These are phyloP conservation scores for Penicillium italicum DNA, from an alignment of 2,329 filamentous ascomycete species.

Conservation along the genomic window DNA sequence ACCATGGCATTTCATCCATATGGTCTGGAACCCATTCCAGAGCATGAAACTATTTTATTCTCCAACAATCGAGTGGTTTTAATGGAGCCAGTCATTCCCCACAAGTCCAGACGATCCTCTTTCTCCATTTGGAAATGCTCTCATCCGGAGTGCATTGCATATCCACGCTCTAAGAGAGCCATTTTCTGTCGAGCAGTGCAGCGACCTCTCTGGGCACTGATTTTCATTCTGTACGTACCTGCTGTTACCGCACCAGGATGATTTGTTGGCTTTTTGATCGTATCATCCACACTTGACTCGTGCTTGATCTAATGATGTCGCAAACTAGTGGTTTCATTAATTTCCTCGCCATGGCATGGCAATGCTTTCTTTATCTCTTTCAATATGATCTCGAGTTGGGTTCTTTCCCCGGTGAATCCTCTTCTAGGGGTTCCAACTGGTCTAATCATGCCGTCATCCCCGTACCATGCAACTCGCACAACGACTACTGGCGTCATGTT, in stretches of 20 bases:
- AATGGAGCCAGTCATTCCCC: neutral
- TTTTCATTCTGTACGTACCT: slow-evolving; percentile 8
- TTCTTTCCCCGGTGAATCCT: neutral
- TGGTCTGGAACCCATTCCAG: neutral
- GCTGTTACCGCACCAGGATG: neutral
- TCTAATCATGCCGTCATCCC: slow-evolving; percentile 45
- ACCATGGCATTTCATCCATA: neutral
- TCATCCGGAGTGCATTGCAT: slow-evolving; percentile 1
- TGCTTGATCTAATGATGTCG: neutral
- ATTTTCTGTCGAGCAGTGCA: slow-evolving; percentile 1
- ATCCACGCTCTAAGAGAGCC: neutral
- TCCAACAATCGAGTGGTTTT: neutral
- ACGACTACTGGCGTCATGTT: slow-evolving; percentile 65
- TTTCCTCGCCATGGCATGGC: neutral
- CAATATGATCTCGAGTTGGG: neutral
- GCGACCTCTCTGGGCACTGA: slow-evolving; percentile 5
- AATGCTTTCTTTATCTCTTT: slow-evolving; percentile 1
- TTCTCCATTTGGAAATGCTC: slow-evolving; percentile 8
- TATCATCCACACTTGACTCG: neutral
- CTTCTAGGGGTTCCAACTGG: neutral
- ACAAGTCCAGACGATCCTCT: neutral
- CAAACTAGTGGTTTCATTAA: neutral
- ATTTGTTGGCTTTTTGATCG: neutral
- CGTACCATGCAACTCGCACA: slow-evolving; percentile 63
- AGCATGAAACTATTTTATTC: neutral